A percentile compares a stretch with the other conserved stretches of the same genome.
Evolutionary conservation across 768 basidiomycete genomes (phyloP).

Genomic region (Botryobasidium botryosum): DNA sequence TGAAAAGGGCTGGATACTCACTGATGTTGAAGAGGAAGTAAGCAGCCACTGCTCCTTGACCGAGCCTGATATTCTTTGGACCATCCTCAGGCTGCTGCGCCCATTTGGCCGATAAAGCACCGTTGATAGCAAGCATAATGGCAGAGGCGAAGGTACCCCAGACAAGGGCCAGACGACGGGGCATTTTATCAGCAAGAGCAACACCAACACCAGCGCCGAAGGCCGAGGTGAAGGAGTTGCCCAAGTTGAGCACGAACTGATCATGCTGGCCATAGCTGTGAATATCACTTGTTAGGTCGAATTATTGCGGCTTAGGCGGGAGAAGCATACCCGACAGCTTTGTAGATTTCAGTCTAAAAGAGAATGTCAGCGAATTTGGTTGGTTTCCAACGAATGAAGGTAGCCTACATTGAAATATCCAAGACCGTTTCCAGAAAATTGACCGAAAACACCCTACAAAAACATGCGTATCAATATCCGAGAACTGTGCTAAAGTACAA

Average conservation of each 20-base stretch:
- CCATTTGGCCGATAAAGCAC: constrained; percentile 14
- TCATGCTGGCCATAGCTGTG: constrained; percentile 11
- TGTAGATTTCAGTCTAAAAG: constrained; percentile 15
- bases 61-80: constrained; percentile 13
- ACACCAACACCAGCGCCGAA: constrained; percentile 20
- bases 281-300: background rate
- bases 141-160: constrained; percentile 20
- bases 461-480: constrained; percentile 15
- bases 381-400: constrained; percentile 10
- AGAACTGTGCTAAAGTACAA: constrained; percentile 12
- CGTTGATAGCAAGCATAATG: constrained; percentile 15
- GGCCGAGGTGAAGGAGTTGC: constrained; percentile 19
- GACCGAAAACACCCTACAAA: constrained; percentile 34
- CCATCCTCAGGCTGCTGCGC: constrained; percentile 7
- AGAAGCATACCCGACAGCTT: constrained; percentile 13
- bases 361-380: constrained; percentile 3
- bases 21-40: constrained; percentile 34
- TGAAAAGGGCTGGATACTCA: background rate
- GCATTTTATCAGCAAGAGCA: constrained; percentile 18
- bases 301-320: background rate
- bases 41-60: constrained; percentile 20
- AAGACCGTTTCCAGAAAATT: constrained; percentile 40
- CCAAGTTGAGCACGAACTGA: constrained; percentile 23
- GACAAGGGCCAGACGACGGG: constrained; percentile 20
- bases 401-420: constrained; percentile 24